phyloP scores from a whole-genome alignment of 345 rosid species.

The Corchorus capsularis region DNA sequence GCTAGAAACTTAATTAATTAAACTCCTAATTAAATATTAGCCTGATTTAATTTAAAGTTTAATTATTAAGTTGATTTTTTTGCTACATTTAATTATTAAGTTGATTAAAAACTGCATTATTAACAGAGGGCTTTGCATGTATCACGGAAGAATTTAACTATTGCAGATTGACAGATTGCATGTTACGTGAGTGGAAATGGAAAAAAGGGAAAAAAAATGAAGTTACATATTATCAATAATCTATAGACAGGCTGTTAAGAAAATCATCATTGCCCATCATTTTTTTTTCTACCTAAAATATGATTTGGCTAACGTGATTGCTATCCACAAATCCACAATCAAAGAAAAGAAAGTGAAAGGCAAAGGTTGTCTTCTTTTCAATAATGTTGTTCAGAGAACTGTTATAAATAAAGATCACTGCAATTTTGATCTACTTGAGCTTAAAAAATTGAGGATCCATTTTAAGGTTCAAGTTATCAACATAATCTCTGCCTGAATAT shows the following conservation, averaged over 20 bases:
- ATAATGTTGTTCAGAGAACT: too few relatives aligned
- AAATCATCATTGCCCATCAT: constrained; percentile 3
- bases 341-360: too few relatives aligned
- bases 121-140: not conserved
- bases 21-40: not conserved
- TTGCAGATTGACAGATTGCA: not conserved
- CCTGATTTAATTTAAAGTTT: not conserved
- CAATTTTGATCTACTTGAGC: too few relatives aligned
- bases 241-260: not conserved
- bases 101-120: not conserved
- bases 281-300: constrained; percentile 3
- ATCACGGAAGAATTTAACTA: constrained; percentile 1
- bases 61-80: too few relatives aligned
- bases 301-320: not conserved
- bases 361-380: too few relatives aligned
- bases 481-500: too few relatives aligned
- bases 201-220: too few relatives aligned
- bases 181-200: not conserved
- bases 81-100: too few relatives aligned
- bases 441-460: too few relatives aligned
- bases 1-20: too few relatives aligned
- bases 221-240: not conserved
- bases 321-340: not conserved
- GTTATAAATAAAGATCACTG: too few relatives aligned
- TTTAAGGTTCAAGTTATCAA: too few relatives aligned